These are phyloP conservation scores for Fomitopsis betulina DNA, from an alignment of 1,284 basidiomycete genomes.

Conservation along the genomic window DNA sequence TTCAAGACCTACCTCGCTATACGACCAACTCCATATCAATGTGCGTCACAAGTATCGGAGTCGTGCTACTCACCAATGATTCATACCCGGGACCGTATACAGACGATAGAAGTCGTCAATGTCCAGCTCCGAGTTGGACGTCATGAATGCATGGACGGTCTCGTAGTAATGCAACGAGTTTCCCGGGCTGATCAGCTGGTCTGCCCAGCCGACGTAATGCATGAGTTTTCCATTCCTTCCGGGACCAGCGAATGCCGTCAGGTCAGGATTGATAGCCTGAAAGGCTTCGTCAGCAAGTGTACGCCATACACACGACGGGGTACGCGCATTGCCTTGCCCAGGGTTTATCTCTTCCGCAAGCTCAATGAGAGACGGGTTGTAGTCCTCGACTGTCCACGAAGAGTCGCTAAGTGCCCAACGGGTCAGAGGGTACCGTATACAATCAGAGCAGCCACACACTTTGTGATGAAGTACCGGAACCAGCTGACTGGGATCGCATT, in stretches of 20 bases:
- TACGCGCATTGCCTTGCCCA: slow-evolving; percentile 7
- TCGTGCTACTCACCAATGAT: slow-evolving; percentile 27
- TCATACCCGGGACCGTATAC: slow-evolving; percentile 39
- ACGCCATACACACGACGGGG: not conserved
- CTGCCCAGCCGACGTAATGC: slow-evolving; percentile 28
- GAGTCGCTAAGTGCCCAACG: slow-evolving; percentile 12
- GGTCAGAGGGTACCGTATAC: not conserved
- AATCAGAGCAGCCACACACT: slow-evolving; percentile 6
- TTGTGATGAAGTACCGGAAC: slow-evolving; percentile 16
- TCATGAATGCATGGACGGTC: slow-evolving; percentile 24
- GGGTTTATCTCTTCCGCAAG: slow-evolving; percentile 19
- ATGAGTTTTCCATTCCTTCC: slow-evolving; percentile 25
- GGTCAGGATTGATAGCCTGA: slow-evolving; percentile 21
- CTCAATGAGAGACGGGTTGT: slow-evolving; percentile 12
- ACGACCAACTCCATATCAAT: not conserved
- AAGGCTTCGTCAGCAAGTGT: not conserved
- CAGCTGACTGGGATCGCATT: slow-evolving; percentile 10
- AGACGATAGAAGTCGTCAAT: slow-evolving; percentile 34
- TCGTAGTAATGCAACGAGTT: slow-evolving; percentile 33
- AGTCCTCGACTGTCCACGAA: slow-evolving; percentile 14
- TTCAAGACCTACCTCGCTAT: not conserved
- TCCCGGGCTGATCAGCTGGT: slow-evolving; percentile 31
- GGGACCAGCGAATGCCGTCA: slow-evolving; percentile 22
- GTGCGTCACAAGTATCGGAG: not conserved
- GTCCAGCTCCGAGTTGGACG: slow-evolving; percentile 15